Evolutionary conservation across 2,329 filamentous ascomycete genomes (phyloP).

Genomic region (Colletotrichum tropicale): DNA sequence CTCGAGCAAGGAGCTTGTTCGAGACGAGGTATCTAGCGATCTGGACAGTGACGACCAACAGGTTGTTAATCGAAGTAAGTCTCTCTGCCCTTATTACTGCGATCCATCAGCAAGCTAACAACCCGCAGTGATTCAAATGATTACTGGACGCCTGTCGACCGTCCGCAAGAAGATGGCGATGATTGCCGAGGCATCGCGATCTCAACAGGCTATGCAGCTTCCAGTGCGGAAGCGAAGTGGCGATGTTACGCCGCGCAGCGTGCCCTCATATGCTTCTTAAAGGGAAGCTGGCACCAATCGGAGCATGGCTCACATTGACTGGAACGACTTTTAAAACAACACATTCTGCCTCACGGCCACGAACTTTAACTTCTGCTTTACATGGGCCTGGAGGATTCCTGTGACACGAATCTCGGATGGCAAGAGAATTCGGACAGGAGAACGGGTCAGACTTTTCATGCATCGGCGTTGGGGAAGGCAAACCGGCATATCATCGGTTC

Average conservation of each 20-base stretch:
- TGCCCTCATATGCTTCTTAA: conserved; percentile 51
- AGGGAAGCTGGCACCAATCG: not conserved
- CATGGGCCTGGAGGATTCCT: not conserved
- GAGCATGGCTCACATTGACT: not conserved
- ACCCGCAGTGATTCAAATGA: conserved; percentile 64
- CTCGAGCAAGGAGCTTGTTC: conserved; percentile 45
- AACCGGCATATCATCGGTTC: not conserved
- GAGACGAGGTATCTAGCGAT: conserved; percentile 48
- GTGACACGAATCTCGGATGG: not conserved
- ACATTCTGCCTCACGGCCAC: conserved; percentile 3
- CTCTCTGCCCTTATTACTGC: not conserved
- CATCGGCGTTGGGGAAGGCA: conserved; percentile 9
- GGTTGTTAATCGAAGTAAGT: conserved; percentile 74
- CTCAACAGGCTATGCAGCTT: conserved; percentile 47
- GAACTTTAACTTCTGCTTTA: not conserved
- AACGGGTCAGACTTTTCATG: not conserved
- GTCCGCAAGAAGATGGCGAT: conserved; percentile 66
- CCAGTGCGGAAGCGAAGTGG: conserved; percentile 56
- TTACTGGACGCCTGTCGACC: conserved; percentile 56
- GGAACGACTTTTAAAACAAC: not conserved
- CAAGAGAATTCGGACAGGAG: not conserved
- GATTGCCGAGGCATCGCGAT: conserved; percentile 63
- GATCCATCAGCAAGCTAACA: conserved; percentile 25
- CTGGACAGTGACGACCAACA: conserved; percentile 74
- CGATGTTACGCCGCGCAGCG: conserved; percentile 59